Evolutionary conservation across 2,329 filamentous ascomycete genomes (phyloP).

Genomic region (Fusarium nurragi): DNA sequence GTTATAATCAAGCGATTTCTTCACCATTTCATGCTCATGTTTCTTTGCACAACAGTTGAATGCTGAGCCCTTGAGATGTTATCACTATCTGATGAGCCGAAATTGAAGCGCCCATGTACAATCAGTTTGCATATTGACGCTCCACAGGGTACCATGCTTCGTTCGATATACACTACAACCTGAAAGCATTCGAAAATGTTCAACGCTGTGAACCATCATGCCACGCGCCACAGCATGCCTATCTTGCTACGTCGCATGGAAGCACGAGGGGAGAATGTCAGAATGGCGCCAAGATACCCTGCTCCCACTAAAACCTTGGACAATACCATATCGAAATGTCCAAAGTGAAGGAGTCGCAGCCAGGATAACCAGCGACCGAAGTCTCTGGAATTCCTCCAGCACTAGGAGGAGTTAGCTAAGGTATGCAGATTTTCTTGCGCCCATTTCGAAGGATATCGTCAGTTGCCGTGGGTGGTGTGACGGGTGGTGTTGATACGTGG

Average conservation of each 20-base stretch:
- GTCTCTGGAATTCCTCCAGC: constrained; percentile 11
- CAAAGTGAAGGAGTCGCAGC: background rate
- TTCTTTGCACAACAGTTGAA: too few species aligned
- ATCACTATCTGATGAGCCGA: too few species aligned
- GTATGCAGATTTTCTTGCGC: constrained; percentile 13
- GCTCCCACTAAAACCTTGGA: background rate
- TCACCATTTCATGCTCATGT: too few species aligned
- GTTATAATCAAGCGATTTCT: too few species aligned
- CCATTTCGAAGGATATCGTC: constrained; percentile 16
- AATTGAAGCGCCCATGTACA: background rate
- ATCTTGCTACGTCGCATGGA: background rate
- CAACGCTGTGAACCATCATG: background rate
- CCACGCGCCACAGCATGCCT: too few species aligned
- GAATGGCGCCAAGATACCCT: fast-evolving
- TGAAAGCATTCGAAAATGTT: background rate
- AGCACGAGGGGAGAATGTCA: background rate
- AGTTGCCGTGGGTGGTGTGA: fast-evolving
- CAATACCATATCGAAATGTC: background rate
- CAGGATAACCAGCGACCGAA: background rate
- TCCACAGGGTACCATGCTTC: background rate
- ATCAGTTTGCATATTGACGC: background rate
- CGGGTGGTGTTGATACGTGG: fast-evolving
- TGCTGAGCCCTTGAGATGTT: too few species aligned
- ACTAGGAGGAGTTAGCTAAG: constrained; percentile 30
- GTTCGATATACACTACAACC: background rate